Percentiles rank a stretch among this genome's conserved stretches.
Conservation (phyloP, 2,329 filamentous ascomycete genomes). For the Ceratocystis diversiconidia region DNA sequence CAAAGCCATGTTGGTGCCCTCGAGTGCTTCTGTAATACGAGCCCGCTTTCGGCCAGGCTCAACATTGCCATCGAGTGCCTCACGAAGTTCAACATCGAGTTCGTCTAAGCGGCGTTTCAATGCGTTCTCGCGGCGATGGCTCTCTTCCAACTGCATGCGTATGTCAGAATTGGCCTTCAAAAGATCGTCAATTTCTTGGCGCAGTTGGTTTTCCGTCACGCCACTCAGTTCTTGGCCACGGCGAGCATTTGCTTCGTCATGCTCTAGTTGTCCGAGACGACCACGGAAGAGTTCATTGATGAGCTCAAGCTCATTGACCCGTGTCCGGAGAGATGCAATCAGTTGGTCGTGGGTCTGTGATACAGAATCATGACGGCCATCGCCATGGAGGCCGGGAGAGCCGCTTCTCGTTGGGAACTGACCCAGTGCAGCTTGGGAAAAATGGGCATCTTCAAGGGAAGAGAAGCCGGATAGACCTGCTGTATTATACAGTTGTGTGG, state of each 20-base stretch:
- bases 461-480: conserved; percentile 63
- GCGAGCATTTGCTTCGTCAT: conserved; percentile 55
- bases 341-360: conserved; percentile 70
- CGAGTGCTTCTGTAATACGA: conserved; percentile 24
- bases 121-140: conserved; percentile 63
- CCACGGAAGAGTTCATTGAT: conserved; percentile 76
- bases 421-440: conserved; percentile 40
- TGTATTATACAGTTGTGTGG: conserved; percentile 45
- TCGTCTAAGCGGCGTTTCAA: conserved; percentile 74
- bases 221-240: conserved; percentile 43
- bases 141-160: conserved; percentile 56
- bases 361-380: conserved; percentile 48
- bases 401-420: conserved; percentile 40
- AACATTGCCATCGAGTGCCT: conserved; percentile 23
- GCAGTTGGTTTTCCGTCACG: conserved; percentile 42
- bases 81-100: conserved; percentile 44
- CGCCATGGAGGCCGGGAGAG: conserved; percentile 40
- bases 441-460: conserved; percentile 56
- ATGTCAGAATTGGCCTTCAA: conserved; percentile 32
- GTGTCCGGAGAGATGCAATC: conserved; percentile 72
- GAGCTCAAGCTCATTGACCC: conserved; percentile 86
- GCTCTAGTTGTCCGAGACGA: conserved; percentile 64
- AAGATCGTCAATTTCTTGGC: conserved; percentile 38
- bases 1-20: conserved; percentile 26
- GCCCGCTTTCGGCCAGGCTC: conserved; percentile 14